Evolutionary conservation across 352 stramenopile species (phyloP).

Genomic region (Phytophthora vignae): DNA sequence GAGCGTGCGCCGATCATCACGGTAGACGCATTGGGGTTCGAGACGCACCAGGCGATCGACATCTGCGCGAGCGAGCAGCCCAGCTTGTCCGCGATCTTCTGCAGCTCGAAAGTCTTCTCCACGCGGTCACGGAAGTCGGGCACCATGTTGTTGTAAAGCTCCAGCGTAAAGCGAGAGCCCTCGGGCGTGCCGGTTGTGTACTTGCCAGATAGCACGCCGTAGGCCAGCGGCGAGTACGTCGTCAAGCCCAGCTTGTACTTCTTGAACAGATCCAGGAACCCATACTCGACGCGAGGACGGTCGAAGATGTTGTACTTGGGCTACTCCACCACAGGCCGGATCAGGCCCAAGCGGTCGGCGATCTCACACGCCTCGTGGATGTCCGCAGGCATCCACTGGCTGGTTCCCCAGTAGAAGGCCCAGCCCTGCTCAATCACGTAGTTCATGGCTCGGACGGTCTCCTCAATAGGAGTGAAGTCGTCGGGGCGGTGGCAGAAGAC

Average conservation of each 20-base stretch:
- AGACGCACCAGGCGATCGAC: constrained; percentile 40
- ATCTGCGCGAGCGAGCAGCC: constrained; percentile 34
- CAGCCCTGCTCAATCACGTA: constrained; percentile 29
- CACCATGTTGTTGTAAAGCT: constrained; percentile 37
- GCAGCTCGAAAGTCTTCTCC: constrained; percentile 37
- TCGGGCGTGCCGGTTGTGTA: constrained; percentile 45
- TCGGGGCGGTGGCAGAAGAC: constrained; percentile 63
- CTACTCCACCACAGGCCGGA: constrained; percentile 55
- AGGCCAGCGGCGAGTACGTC: constrained; percentile 56
- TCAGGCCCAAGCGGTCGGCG: constrained; percentile 37
- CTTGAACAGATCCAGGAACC: constrained; percentile 60
- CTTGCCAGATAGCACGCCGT: constrained; percentile 61
- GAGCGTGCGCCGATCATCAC: constrained; percentile 63
- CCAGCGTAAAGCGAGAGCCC: constrained; percentile 39
- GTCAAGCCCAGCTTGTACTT: constrained; percentile 65
- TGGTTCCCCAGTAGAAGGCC: constrained; percentile 44
- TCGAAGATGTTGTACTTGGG: constrained; percentile 78
- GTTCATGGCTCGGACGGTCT: constrained; percentile 39
- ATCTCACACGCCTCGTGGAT: constrained; percentile 57
- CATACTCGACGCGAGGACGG: constrained; percentile 60
- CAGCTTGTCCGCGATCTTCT: constrained; percentile 53
- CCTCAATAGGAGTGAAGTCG: constrained; percentile 37
- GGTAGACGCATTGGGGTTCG: constrained; percentile 59
- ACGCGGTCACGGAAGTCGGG: constrained; percentile 41
- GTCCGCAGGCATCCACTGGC: constrained; percentile 62